Percentiles rank a stretch among this genome's conserved stretches.
Conservation (phyloP, 352 stramenopile species). For the Aphanomyces stellatus region DNA sequence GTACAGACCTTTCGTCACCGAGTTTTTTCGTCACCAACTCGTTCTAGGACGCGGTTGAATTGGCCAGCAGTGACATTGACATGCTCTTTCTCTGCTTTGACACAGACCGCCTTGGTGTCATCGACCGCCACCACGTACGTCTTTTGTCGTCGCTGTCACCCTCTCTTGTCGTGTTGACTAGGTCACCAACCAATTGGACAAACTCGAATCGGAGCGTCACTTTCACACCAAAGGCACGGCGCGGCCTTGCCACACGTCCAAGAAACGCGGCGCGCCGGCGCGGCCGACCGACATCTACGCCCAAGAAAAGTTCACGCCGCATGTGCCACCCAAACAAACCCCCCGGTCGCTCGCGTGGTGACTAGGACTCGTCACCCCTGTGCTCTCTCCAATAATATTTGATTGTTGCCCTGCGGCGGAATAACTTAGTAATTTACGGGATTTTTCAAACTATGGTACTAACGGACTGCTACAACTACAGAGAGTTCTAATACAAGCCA, state of each 20-base stretch:
- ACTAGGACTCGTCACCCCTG: too few species aligned
- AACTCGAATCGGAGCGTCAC: background rate
- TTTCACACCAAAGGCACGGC: background rate
- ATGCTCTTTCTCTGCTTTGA: background rate
- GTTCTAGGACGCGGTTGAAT: background rate
- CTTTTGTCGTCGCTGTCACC: background rate
- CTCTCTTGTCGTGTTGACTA: background rate
- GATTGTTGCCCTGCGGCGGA: background rate
- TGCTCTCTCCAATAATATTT: too few species aligned
- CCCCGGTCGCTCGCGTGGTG: background rate
- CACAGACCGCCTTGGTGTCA: background rate
- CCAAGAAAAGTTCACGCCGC: background rate
- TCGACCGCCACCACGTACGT: background rate
- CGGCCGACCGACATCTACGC: background rate
- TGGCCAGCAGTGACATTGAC: background rate
- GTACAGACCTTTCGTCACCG: background rate
- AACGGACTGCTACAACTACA: background rate
- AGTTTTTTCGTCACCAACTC: background rate
- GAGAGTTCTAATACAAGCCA: conserved; percentile 34
- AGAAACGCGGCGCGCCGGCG: background rate
- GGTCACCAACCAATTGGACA: background rate
- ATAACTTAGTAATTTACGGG: background rate
- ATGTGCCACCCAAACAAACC: background rate
- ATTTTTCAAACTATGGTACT: background rate
- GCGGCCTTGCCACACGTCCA: background rate